phyloP scores from a whole-genome alignment of 176 grass and related monocot species.

The Aechmea fasciata region DNA sequence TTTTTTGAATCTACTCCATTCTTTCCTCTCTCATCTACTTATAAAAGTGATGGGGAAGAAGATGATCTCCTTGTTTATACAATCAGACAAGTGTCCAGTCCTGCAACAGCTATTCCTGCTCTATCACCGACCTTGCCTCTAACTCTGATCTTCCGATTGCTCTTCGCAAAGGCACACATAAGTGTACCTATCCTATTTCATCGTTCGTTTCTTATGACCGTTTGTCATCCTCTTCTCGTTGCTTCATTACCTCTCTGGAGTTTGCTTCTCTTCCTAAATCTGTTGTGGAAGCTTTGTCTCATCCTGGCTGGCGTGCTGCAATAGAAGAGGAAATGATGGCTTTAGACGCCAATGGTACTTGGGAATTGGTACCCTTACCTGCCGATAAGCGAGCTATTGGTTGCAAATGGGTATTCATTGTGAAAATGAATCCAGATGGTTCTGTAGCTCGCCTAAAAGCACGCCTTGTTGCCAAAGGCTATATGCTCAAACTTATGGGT shows the following conservation, averaged over 20 bases:
- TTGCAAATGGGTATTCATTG: not conserved
- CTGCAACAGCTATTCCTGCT: not conserved
- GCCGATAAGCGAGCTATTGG: no score
- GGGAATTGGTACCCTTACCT: no score
- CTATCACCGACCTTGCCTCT: not conserved
- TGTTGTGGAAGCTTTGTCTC: no score
- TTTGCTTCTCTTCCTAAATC: no score
- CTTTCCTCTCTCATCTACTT: not conserved
- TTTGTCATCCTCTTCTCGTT: no score
- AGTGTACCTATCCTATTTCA: not conserved
- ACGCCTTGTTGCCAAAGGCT: not conserved
- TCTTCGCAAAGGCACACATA: not conserved
- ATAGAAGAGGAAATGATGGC: no score
- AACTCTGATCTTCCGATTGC: not conserved
- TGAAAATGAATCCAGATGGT: not conserved
- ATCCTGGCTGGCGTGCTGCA: no score
- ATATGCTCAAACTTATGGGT: not conserved
- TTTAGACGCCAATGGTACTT: no score
- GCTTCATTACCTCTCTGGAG: no score
- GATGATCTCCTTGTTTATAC: no score
- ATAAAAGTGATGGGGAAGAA: not conserved
- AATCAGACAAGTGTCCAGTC: not conserved
- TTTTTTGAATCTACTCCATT: constrained; percentile 2
- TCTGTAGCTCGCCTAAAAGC: not conserved
- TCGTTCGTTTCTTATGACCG: no score